Base-by-base conservation (phyloP, 352 stramenopile genomes). In the Phytophthora colocasiae region DNA sequence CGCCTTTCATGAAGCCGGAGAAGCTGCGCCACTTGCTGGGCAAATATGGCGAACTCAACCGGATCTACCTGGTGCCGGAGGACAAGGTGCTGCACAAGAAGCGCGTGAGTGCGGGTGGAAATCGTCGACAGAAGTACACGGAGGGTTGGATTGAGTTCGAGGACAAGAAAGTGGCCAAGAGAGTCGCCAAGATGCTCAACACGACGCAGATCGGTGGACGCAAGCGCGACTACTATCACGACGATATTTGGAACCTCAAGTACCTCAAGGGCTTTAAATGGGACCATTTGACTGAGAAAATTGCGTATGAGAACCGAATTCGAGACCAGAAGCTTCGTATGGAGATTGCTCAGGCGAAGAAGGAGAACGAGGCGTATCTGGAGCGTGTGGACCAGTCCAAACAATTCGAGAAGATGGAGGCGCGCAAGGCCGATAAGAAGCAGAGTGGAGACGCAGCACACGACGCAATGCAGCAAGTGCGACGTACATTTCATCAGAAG, bases 111-210 rank as follows among this genome's bases (percentile, higher is more conserved):
- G 71, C 80, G 6, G 96, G 97, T 22, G 95, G 94, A 22, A 98
- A 97, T 70, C 88, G 89, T 36, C 89, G 93, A 44, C 71, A 79
- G 58, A 94, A 87, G 52, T 99, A 98, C 73, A 97, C 85, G 1
- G 97, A 99, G 79, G 98, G 98, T 10, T 99, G 98, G 97, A 89
- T 99, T 55, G 98, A 99, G 80, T 99, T 99, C 65, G 92, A 95
- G 60, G 90, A 98, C 73, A 99, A 99, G 76, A 97, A 97, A 51
- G 81, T 98, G 34, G 98, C 98, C 19, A 99, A 98, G 62, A 75
- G 76, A 41, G 89, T 98, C 48, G 97, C 94, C 15, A 85, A 89
- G 59, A 87, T 90, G 68, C 85, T 99, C 55, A 99, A 99, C 81
- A 97, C 91, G 71, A 83, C 80, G 47, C 79, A 85, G 62, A 96